Conservation (phyloP, 2,329 filamentous ascomycete species). For the Pseudocercospora vitis region DNA sequence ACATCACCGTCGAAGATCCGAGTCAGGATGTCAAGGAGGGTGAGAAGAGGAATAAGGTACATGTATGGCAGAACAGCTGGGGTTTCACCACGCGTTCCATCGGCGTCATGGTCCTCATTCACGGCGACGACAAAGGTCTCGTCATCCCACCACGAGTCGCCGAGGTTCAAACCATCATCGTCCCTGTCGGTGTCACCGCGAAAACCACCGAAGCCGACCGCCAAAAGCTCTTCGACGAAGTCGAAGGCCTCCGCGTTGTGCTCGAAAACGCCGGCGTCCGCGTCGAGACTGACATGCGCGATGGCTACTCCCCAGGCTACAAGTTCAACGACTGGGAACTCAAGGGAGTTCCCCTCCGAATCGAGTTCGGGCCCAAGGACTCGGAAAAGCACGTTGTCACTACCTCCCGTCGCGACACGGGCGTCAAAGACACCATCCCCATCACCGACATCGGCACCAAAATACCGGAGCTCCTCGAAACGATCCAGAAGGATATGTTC, state of each 20-base stretch:
- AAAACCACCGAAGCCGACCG: slow-evolving; percentile 80
- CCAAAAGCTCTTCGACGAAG: slow-evolving; percentile 70
- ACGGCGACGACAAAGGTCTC: slow-evolving; percentile 92
- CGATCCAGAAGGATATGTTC: slow-evolving; percentile 82
- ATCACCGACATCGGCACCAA: slow-evolving; percentile 71
- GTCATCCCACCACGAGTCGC: slow-evolving; percentile 89
- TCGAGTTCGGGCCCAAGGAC: slow-evolving; percentile 96
- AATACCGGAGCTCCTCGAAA: slow-evolving; percentile 79
- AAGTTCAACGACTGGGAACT: slow-evolving; percentile 99
- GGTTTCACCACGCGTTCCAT: slow-evolving; percentile 95
- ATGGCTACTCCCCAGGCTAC: slow-evolving; percentile 89
- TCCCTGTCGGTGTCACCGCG: slow-evolving; percentile 90
- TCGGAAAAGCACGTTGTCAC: slow-evolving; percentile 81
- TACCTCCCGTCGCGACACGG: slow-evolving; percentile 80
- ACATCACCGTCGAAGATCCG: slow-evolving; percentile 95
- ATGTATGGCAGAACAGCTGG: slow-evolving; percentile 99
- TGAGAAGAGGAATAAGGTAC: slow-evolving; percentile 74
- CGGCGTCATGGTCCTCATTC: slow-evolving; percentile 98
- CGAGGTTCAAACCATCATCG: slow-evolving; percentile 79
- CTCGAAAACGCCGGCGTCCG: slow-evolving; percentile 75
- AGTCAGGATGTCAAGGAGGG: slow-evolving; percentile 58
- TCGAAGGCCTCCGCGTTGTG: slow-evolving; percentile 67
- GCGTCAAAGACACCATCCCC: slow-evolving; percentile 74
- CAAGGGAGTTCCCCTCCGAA: slow-evolving; percentile 87
- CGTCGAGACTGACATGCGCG: slow-evolving; percentile 77